Evolutionary conservation across 1,284 basidiomycete genomes (phyloP).

Genomic region (Omphalotus olearius): DNA sequence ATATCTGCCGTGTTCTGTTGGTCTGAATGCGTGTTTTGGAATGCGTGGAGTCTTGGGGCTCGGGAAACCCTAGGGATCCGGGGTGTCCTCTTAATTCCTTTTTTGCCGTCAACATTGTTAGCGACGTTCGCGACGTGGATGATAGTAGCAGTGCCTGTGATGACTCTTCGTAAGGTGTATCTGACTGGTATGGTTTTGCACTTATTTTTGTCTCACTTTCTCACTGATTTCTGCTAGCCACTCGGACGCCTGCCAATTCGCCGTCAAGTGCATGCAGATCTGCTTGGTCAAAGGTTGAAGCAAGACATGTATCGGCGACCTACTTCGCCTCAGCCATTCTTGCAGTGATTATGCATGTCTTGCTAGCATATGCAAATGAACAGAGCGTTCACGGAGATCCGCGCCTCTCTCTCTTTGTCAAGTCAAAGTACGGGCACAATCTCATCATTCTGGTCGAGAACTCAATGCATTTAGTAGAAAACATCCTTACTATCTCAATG

Average conservation of each 20-base stretch:
- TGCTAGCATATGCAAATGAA: slow-evolving; percentile 31
- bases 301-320: slow-evolving; percentile 34
- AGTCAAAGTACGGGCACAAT: slow-evolving; percentile 47
- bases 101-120: slow-evolving; percentile 33
- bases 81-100: slow-evolving; percentile 30
- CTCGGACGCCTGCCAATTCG: slow-evolving; percentile 43
- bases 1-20: slow-evolving; percentile 47
- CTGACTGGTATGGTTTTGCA: slow-evolving; percentile 42
- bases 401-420: slow-evolving; percentile 51
- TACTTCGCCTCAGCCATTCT: slow-evolving; percentile 42
- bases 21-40: slow-evolving; percentile 36
- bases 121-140: slow-evolving; percentile 29
- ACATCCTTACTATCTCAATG: slow-evolving; percentile 67
- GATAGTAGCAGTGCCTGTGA: slow-evolving; percentile 39
- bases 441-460: background rate
- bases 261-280: slow-evolving; percentile 43
- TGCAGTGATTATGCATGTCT: slow-evolving; percentile 37
- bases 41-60: slow-evolving; percentile 33
- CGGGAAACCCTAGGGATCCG: slow-evolving; percentile 25
- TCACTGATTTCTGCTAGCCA: slow-evolving; percentile 28
- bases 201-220: background rate
- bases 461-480: slow-evolving; percentile 37
- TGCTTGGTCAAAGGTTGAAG: slow-evolving; percentile 44
- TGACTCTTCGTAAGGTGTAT: slow-evolving; percentile 50
- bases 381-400: slow-evolving; percentile 29